phyloP scores from a whole-genome alignment of 1,139 yeast genomes.

The Kurtzmaniella quercitrusa region DNA sequence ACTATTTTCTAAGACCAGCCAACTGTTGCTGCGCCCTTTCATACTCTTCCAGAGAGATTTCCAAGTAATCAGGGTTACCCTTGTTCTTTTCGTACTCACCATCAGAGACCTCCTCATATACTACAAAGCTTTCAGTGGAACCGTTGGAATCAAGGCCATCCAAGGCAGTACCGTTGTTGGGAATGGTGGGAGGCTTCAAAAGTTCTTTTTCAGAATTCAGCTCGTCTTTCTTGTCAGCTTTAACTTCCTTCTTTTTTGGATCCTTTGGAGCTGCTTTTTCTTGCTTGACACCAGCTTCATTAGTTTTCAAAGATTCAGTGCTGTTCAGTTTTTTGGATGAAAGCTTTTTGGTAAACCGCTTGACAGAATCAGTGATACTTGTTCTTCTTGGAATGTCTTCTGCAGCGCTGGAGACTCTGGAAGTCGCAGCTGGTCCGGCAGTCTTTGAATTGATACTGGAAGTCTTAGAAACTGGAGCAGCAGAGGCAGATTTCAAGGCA shows the following conservation, averaged over 20 bases:
- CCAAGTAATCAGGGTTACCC: slow-evolving; percentile 48
- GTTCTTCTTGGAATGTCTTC: slow-evolving; percentile 12
- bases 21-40: slow-evolving; percentile 18
- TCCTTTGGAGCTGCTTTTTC: slow-evolving; percentile 1
- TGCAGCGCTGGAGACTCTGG: slow-evolving; percentile 1
- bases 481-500: slow-evolving; percentile 8
- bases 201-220: neutral
- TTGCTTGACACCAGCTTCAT: slow-evolving; percentile 9
- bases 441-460: slow-evolving; percentile 2
- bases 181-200: slow-evolving; percentile 3
- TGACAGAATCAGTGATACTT: slow-evolving; percentile 19
- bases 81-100: slow-evolving; percentile 41
- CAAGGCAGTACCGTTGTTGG: slow-evolving; percentile 8
- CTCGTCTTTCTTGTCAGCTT: neutral
- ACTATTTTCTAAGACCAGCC: slow-evolving; percentile 1
- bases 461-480: slow-evolving; percentile 3
- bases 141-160: slow-evolving; percentile 5
- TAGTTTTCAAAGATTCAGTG: slow-evolving; percentile 8
- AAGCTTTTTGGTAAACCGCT: slow-evolving; percentile 20
- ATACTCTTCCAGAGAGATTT: slow-evolving; percentile 37
- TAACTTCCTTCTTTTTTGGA: neutral
- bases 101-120: slow-evolving; percentile 51
- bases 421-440: neutral
- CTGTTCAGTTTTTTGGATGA: slow-evolving; percentile 8
- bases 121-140: slow-evolving; percentile 30